Evolutionary conservation across 192 early-diverging fungal species (phyloP).

Genomic region (Backusella tuberculispora): DNA sequence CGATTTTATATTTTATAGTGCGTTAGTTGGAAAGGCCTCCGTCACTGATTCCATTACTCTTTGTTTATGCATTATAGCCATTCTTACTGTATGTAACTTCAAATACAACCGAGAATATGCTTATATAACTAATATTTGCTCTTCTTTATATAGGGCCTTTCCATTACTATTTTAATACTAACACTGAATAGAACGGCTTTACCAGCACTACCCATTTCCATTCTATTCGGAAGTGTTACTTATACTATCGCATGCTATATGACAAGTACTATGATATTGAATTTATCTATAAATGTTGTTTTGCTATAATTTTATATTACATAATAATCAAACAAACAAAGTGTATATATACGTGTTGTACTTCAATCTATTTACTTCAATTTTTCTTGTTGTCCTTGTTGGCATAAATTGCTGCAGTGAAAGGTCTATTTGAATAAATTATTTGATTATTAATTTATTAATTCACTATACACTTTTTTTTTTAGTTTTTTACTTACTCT

Average conservation of each 20-base stretch:
- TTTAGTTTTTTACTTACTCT: conserved; percentile 58
- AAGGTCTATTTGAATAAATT: conserved; percentile 56
- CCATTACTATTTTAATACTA: conserved; percentile 77
- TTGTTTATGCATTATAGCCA: conserved; percentile 44
- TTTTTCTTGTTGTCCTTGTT: conserved; percentile 49
- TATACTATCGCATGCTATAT: conserved; percentile 11
- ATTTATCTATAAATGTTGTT: neutral
- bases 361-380: neutral
- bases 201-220: conserved; percentile 78
- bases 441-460: neutral
- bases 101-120: too few relatives aligned
- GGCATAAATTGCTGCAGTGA: conserved; percentile 81
- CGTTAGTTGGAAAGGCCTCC: conserved; percentile 70
- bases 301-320: neutral
- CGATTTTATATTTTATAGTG: conserved; percentile 85
- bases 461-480: neutral
- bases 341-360: neutral
- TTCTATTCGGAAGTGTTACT: conserved; percentile 60
- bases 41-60: neutral
- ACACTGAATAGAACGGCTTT: conserved; percentile 71
- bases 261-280: neutral
- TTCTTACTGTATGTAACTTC: conserved; percentile 49
- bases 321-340: conserved; percentile 4
- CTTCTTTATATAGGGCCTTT: conserved; percentile 54
- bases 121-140: neutral